Evolutionary conservation across 495 filamentous ascomycete genomes (phyloP).

Genomic region (Elaphomyces granulatus): DNA sequence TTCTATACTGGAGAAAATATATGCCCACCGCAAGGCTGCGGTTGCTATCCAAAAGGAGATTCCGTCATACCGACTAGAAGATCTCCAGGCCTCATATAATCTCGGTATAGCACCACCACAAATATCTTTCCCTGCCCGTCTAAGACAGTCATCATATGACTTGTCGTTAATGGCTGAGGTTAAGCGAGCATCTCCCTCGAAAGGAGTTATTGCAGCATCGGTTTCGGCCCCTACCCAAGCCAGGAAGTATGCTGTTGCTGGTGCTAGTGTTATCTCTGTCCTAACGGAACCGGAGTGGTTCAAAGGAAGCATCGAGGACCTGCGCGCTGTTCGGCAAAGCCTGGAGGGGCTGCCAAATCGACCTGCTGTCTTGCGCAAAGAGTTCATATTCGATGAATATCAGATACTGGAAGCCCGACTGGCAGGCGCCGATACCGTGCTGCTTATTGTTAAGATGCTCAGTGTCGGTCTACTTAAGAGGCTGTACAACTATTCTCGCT

Average conservation of each 20-base stretch:
- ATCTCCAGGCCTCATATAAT: conserved; percentile 78
- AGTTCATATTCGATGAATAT: conserved; percentile 97
- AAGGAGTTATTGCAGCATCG: conserved; percentile 78
- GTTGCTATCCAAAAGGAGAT: conserved; percentile 76
- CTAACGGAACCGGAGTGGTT: conserved; percentile 98
- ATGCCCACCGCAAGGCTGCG: conserved; percentile 60
- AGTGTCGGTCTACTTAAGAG: conserved; percentile 55
- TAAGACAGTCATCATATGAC: conserved; percentile 66
- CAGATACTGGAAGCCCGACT: conserved; percentile 92
- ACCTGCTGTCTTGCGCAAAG: conserved; percentile 84
- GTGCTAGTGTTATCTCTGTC: conserved; percentile 92
- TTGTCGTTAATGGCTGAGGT: conserved; percentile 92
- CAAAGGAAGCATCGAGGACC: conserved; percentile 90
- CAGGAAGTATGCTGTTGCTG: conserved; percentile 79
- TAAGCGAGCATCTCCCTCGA: conserved; percentile 91
- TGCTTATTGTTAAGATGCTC: conserved; percentile 98
- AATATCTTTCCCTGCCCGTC: conserved; percentile 62
- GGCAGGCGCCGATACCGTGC: conserved; percentile 85
- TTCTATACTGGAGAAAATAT: conserved; percentile 86
- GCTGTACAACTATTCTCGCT: conserved; percentile 76
- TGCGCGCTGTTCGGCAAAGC: conserved; percentile 75
- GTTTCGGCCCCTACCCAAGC: conserved; percentile 85
- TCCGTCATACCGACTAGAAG: conserved; percentile 65
- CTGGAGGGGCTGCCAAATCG: conserved; percentile 81
- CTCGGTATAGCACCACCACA: conserved; percentile 75